Evolutionary conservation across 176 grass and related monocot species (phyloP).

Genomic region (Carex myosuroides): DNA sequence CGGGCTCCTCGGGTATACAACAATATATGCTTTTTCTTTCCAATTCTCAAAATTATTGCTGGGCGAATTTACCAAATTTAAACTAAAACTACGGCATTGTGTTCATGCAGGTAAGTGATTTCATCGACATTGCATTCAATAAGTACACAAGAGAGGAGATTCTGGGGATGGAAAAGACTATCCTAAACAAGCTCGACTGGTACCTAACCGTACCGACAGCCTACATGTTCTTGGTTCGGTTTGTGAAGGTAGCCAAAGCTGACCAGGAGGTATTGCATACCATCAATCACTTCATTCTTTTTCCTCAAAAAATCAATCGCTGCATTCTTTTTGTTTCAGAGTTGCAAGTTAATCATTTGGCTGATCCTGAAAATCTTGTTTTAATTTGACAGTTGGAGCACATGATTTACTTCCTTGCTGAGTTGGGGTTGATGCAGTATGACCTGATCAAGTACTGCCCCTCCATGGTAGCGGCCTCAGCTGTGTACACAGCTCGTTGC

Average conservation of each 20-base stretch:
- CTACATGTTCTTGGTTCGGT: slow-evolving; percentile 71
- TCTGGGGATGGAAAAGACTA: slow-evolving; percentile 68
- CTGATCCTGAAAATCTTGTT: neutral
- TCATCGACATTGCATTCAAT: slow-evolving; percentile 64
- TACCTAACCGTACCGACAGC: slow-evolving; percentile 74
- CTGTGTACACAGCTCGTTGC: slow-evolving; percentile 64
- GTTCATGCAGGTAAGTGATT: slow-evolving; percentile 62
- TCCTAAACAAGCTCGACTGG: slow-evolving; percentile 82
- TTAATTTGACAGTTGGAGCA: slow-evolving; percentile 60
- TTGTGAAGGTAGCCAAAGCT: slow-evolving; percentile 52
- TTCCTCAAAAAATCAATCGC: no score
- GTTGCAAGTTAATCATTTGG: neutral
- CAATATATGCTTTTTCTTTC: neutral
- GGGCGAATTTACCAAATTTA: neutral
- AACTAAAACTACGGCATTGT: neutral
- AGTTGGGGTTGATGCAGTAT: slow-evolving; percentile 74
- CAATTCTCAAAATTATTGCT: neutral
- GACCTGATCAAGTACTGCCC: slow-evolving; percentile 37
- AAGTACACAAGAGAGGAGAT: slow-evolving; percentile 66
- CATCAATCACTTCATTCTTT: neutral
- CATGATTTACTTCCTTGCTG: slow-evolving; percentile 81
- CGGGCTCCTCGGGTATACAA: slow-evolving; percentile 71
- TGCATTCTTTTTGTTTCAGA: neutral
- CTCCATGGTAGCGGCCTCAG: slow-evolving; percentile 66
- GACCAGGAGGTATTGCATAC: slow-evolving; percentile 46